Evolutionary conservation across 2,329 filamentous ascomycete genomes (phyloP), one percentile per base, ranked within the genome.

Genomic region (Colletotrichum higginsianum): DNA sequence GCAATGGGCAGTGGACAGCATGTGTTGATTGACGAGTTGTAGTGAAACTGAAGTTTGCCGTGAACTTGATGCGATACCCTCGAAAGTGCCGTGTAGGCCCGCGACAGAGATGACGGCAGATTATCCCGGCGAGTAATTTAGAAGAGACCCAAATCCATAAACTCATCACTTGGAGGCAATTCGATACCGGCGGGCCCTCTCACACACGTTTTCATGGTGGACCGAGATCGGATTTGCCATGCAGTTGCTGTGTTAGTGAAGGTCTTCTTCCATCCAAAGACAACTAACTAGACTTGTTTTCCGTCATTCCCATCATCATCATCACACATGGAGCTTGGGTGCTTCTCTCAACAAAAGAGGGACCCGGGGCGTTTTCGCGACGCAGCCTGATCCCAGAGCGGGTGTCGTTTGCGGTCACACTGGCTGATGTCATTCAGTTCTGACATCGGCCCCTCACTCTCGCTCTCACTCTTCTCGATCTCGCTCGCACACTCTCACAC

Each of bases 341-440:
- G 46, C 56, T 49, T 21, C 64, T 61, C 64, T 66, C 64, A 71
- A 62, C 50, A 57, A 67, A 67, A 67, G 57, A 57, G 67, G 64
- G 50, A 67, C 61, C 63, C 52, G 57, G 56, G 42, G 61, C 49
- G 47, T 13, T 49, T 63, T 63, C 64, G 63, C 63, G 67, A 71
- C 40, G 50, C 23, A 47, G 62, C 58, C 63, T 62, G 35, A 21
- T 15, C 30, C 3, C 15, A 13, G 50, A 30, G 26, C 26, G 18
- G 5, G 18, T 18, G 44, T 69, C 40, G 67, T 56, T 61, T 70
- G 62, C 67, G 53, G 62, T 26, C 15, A 44, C 38, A n/a, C 30
- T 18, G 56, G 56, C 67, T 67, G 67, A 71, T 71, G 67, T 67
- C 56, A 71, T 60, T 52, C 42, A 30, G 30, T 30, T 1, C 21